Conservation (phyloP, 2,329 filamentous ascomycete genomes). For the Ampelomyces quisqualis region DNA sequence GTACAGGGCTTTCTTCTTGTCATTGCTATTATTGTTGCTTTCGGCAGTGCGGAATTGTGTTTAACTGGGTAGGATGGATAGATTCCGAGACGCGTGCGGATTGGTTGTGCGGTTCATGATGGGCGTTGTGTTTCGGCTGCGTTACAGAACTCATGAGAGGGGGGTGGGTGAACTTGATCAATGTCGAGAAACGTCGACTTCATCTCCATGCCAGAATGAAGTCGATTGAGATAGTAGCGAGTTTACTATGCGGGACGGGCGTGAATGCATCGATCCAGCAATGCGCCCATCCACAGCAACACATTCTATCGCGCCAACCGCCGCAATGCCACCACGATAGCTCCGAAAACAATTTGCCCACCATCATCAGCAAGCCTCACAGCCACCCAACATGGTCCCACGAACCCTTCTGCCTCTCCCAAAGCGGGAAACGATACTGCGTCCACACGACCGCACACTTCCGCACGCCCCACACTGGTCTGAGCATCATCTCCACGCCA, state of each 20-base stretch:
- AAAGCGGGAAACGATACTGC: slow-evolving; percentile 18
- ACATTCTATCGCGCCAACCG: slow-evolving; percentile 10
- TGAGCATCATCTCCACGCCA: slow-evolving; percentile 25
- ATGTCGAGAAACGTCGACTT: slow-evolving; percentile 1
- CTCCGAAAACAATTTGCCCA: background rate
- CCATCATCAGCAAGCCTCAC: background rate
- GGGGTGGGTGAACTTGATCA: slow-evolving; percentile 6
- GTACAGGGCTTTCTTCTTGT: too few species aligned
- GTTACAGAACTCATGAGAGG: slow-evolving; percentile 20
- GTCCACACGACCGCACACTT: slow-evolving; percentile 16
- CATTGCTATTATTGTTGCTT: too few species aligned
- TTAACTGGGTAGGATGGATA: too few species aligned
- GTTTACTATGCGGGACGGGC: slow-evolving; percentile 7
- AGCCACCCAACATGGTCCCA: slow-evolving; percentile 15
- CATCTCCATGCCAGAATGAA: slow-evolving; percentile 12
- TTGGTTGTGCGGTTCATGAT: background rate
- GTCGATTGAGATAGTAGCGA: slow-evolving; percentile 5
- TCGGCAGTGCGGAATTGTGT: too few species aligned
- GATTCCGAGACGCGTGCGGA: too few species aligned
- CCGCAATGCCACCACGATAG: slow-evolving; percentile 9
- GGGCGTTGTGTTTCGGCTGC: slow-evolving; percentile 17
- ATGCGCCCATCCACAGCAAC: slow-evolving; percentile 12
- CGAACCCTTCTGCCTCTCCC: slow-evolving; percentile 15
- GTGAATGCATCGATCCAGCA: slow-evolving; percentile 6
- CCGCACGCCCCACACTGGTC: slow-evolving; percentile 14